Evolutionary conservation across 805 yeast species (phyloP).

Genomic region (Cyberlindnera meyerae): DNA sequence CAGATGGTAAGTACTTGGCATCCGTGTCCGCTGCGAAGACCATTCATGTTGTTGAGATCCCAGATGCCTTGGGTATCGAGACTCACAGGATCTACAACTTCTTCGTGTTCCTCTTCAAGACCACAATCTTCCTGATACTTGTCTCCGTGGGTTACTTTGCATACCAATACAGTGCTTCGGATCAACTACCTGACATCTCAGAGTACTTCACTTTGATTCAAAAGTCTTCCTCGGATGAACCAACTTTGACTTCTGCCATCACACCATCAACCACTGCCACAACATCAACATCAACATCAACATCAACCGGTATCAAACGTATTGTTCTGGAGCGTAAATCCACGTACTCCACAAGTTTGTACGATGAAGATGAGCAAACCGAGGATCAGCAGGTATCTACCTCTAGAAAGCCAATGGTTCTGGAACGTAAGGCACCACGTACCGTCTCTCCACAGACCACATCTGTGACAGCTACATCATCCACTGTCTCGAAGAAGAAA

Average conservation of each 20-base stretch:
- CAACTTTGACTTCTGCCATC: background rate
- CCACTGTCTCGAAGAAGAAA: background rate
- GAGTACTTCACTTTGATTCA: conserved; percentile 25
- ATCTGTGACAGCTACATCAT: background rate
- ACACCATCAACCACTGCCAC: background rate
- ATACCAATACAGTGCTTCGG: conserved; percentile 11
- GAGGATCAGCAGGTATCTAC: too few species aligned
- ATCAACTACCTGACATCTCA: conserved; percentile 13
- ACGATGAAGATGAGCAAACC: too few species aligned
- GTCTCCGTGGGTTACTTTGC: conserved; percentile 12
- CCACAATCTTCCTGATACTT: conserved; percentile 8
- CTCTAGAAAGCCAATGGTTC: too few species aligned
- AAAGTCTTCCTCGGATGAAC: conserved; percentile 4
- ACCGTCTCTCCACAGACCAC: background rate
- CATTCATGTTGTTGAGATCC: conserved; percentile 58
- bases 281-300: background rate
- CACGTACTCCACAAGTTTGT: too few species aligned
- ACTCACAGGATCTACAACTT: conserved; percentile 23
- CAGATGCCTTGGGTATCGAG: conserved; percentile 37
- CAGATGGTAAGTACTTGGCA: conserved; percentile 63
- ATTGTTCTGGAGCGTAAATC: too few species aligned
- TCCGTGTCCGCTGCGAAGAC: conserved; percentile 74
- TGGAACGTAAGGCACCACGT: too few species aligned
- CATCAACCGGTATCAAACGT: too few species aligned
- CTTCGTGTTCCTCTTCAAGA: conserved; percentile 19